Base-by-base conservation (phyloP, 2,329 filamentous ascomycete species). In the Tolypocladium pustulatum region DNA sequence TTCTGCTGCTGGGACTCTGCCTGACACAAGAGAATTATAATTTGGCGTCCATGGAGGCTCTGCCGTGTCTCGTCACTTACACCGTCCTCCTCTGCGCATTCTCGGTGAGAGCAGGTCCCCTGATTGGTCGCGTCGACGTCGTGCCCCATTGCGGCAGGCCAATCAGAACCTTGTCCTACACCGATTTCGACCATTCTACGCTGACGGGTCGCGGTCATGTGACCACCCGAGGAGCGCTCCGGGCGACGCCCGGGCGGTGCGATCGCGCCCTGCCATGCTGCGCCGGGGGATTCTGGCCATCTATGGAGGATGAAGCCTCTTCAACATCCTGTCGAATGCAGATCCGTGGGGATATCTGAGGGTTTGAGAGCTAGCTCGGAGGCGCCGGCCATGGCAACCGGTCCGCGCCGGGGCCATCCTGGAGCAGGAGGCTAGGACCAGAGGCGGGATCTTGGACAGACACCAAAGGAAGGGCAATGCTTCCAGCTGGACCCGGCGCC, bases 21-120 rank as follows among this genome's bases (percentile, higher is more conserved):
- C 70, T 72, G 71, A 69, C 69, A 68, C 68, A 62, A 66, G 67
- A 70, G 67, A 69, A 68, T 71, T 73, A 73, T 74, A 73, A 72
- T 71, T 67, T 69, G 70, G 67, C 67, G 65, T 70, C 65, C 65
- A 66, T 66, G 67, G 67, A 68, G 70, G 65, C 65, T 72, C 69
- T 72, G 66, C 54, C 58, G 65, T 65, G 65, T 65, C 66, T 64
- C 65, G 60, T 61, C 59, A 74, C 72, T 74, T 74, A 74, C 72
- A 74, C 71, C 69, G 68, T 69, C 70, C 64, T 64, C 63, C 65
- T 57, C 61, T 64, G 64, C 58, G 65, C 67, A 68, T 69, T 69
- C 64, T 68, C 69, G 69, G 68, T 71, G 63, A 43, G 55, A 57
- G 59, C 63, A 52, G 63, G 66, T 64, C 59, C 40, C 17, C 27